A percentile compares a stretch with the other conserved stretches of the same genome.
phyloP scores from a whole-genome alignment of 192 early-diverging fungal species.

The Backusella westeae region DNA sequence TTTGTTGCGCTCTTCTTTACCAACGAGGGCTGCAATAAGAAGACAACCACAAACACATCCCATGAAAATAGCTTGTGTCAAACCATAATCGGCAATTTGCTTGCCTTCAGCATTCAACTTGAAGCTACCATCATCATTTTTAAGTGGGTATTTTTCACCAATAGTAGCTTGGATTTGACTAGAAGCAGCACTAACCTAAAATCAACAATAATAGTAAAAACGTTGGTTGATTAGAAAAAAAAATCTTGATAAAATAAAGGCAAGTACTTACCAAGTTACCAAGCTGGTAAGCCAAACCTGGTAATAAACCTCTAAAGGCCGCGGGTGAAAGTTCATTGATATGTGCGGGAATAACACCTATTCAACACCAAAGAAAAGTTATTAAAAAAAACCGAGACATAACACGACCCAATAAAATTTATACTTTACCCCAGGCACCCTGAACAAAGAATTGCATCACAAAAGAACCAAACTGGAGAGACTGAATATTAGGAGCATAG shows the following conservation, averaged over 20 bases:
- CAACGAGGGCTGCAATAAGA: slow-evolving; percentile 38
- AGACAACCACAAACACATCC: slow-evolving; percentile 34
- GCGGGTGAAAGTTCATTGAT: slow-evolving; percentile 69
- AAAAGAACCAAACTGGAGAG: slow-evolving; percentile 42
- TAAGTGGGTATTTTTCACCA: slow-evolving; percentile 29
- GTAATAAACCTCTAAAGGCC: slow-evolving; percentile 63
- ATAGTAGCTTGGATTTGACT: slow-evolving; percentile 43
- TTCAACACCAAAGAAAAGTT: slow-evolving; percentile 27
- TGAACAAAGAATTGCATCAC: slow-evolving; percentile 59
- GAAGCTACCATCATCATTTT: slow-evolving; percentile 13
- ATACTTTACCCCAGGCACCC: slow-evolving; percentile 45
- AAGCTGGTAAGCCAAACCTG: slow-evolving; percentile 73
- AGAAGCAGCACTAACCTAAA: slow-evolving; percentile 39
- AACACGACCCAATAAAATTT: background rate
- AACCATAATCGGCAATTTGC: slow-evolving; percentile 45
- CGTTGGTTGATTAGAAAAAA: background rate
- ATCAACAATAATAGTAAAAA: background rate
- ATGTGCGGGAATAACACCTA: slow-evolving; percentile 70
- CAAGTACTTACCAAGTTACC: slow-evolving; percentile 64
- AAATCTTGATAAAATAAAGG: background rate
- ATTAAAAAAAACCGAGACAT: background rate
- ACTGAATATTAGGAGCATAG: slow-evolving; percentile 35
- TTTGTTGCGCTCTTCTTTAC: slow-evolving; percentile 57
- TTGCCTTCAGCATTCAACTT: slow-evolving; percentile 17
- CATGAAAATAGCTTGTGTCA: slow-evolving; percentile 61